Base-by-base conservation (phyloP, 2,329 filamentous ascomycete species). In the Monosporascus sp. region DNA sequence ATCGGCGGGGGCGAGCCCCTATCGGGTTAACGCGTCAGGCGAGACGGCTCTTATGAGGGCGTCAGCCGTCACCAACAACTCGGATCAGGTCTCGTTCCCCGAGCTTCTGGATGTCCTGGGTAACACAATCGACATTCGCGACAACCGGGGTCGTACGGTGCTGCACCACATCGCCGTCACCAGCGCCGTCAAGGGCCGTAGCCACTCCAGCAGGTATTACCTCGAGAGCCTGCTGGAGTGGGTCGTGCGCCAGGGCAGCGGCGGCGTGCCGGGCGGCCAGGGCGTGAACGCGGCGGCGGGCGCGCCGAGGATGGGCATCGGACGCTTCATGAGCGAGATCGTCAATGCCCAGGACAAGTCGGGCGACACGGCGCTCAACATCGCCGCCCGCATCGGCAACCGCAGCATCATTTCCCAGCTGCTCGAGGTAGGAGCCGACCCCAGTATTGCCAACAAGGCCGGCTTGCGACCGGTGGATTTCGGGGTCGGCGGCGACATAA, bases 151-250 rank as follows among this genome's bases (percentile, higher is more conserved):
- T 8, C 82, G 94, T 38, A 97, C 93, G 0, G 91, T 97, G 15
- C 76, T 99, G 24, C 94, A 99, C 66, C 94, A 99, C 66, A 97
- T 99, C 63, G 92, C 94, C 5, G 85, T 97, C 36, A 95, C 94
- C 17, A 97, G 92, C 57, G 94, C 92, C 7, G 94, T 97, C 63
- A 96, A 96, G 67, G 93, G 93, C 7, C 85, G 94, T 48, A 92
- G 90, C 54, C 86, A 90, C 43, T 93, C 94, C 22, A 96, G 91
- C 67, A 89, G 93, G 60, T 97, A 97, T 68, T 99, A 99, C 64
- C 82, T 99, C 2, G 94, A 99, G 72, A 93, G 90, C 27, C 78
- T 99, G 11, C 78, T 99, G 1, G 93, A 97, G 67, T 97, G 95
- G 76, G 88, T 97, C 14, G 92, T 97, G 2, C 86, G 92, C 37